A percentile compares a stretch with the other conserved stretches of the same genome.
These are phyloP conservation scores for Sarocladiaceae sp. DNA, from an alignment of 2,329 filamentous ascomycete genomes.

Conservation along the genomic window DNA sequence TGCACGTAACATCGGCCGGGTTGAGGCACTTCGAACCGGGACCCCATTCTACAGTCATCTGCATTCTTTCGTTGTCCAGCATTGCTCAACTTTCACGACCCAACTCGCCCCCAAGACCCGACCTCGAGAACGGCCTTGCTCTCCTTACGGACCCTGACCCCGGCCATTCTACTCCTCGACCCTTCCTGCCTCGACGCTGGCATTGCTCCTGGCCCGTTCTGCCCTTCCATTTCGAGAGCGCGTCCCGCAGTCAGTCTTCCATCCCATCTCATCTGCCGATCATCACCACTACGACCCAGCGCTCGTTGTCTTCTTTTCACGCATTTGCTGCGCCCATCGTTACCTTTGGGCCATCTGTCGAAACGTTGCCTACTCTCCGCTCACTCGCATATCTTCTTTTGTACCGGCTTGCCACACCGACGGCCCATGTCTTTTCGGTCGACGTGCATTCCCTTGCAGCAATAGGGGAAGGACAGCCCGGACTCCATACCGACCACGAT, in stretches of 20 bases:
- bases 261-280: constrained; percentile 1
- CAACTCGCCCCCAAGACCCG: neutral
- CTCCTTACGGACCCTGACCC: neutral
- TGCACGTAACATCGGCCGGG: neutral
- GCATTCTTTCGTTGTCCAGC: constrained; percentile 2
- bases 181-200: constrained; percentile 7
- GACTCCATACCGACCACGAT: constrained; percentile 2
- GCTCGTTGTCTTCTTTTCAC: neutral
- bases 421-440: constrained; percentile 1
- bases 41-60: constrained; percentile 4
- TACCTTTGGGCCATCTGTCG: constrained; percentile 3
- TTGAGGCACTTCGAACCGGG: constrained; percentile 4
- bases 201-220: constrained; percentile 4
- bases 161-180: neutral
- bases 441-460: neutral
- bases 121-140: neutral
- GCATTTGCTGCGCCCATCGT: constrained; percentile 3
- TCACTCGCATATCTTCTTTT: neutral
- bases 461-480: neutral
- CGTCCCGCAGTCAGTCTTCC: constrained; percentile 1
- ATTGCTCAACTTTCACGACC: constrained; percentile 1
- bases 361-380: neutral
- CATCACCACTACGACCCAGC: neutral
- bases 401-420: neutral
- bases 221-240: neutral